A percentile compares a stretch with the other conserved stretches of the same genome.
Conservation (phyloP, 768 basidiomycete genomes). For the Kwoniella sp. region DNA sequence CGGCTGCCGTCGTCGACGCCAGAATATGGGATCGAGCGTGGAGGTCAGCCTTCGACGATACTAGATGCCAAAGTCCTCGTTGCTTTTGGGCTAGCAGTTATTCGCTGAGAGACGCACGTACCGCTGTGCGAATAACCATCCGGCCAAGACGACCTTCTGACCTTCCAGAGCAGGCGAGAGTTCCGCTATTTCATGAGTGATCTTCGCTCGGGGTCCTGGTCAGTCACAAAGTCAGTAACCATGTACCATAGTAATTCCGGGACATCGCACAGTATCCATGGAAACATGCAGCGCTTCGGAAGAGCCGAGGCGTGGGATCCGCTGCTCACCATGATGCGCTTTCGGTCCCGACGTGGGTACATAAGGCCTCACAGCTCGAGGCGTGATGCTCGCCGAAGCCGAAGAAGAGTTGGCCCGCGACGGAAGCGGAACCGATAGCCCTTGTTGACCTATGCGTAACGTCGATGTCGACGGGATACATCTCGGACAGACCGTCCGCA, state of each 20-base stretch:
- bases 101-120: constrained; percentile 58
- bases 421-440: not conserved
- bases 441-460: not conserved
- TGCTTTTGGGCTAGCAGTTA: too few relatives aligned
- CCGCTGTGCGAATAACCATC: constrained; percentile 83
- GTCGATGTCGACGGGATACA: not conserved
- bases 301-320: not conserved
- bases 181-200: constrained; percentile 68
- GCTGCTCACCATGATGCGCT: constrained; percentile 31
- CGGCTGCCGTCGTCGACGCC: too few relatives aligned
- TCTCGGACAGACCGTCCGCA: constrained; percentile 3
- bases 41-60: not conserved
- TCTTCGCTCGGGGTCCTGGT: constrained; percentile 41
- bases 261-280: too few relatives aligned
- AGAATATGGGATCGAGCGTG: not conserved
- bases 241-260: too few relatives aligned
- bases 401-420: not conserved
- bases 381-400: constrained; percentile 3
- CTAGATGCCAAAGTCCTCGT: too few relatives aligned
- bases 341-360: constrained; percentile 13
- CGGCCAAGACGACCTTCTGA: constrained; percentile 69
- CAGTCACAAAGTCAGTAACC: not conserved
- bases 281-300: not conserved
- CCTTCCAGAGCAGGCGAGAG: constrained; percentile 64
- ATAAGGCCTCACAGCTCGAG: constrained; percentile 21